phyloP scores from a whole-genome alignment of 2,329 filamentous ascomycete species.

The Lasiodiplodia sp. region DNA sequence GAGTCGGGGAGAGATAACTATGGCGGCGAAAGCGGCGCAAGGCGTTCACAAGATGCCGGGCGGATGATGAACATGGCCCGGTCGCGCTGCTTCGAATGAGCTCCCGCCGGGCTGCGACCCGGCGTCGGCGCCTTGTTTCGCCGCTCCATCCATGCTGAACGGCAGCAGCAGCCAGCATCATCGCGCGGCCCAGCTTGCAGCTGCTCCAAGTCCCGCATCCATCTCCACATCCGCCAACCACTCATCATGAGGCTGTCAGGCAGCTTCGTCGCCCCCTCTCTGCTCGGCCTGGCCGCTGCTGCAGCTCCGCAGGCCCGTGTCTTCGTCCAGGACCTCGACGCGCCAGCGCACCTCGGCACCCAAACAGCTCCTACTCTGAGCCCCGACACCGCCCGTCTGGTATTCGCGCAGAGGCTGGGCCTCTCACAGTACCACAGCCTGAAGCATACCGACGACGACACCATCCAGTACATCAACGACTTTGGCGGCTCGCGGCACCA shows the following conservation, averaged over 20 bases:
- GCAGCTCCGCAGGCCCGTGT: slow-evolving; percentile 13
- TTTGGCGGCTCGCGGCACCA: slow-evolving; percentile 51
- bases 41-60: slow-evolving; percentile 17
- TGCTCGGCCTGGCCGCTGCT: slow-evolving; percentile 44
- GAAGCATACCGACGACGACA: slow-evolving; percentile 48
- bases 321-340: slow-evolving; percentile 25
- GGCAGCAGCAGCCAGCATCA: slow-evolving; percentile 22
- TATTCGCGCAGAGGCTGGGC: slow-evolving; percentile 59
- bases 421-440: slow-evolving; percentile 58
- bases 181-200: slow-evolving; percentile 12
- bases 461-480: slow-evolving; percentile 55
- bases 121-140: slow-evolving; percentile 24
- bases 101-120: not conserved
- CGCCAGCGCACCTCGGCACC: slow-evolving; percentile 39
- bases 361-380: slow-evolving; percentile 38
- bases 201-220: slow-evolving; percentile 8
- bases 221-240: slow-evolving; percentile 29
- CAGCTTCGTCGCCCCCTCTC: slow-evolving; percentile 48
- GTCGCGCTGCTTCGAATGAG: not conserved
- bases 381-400: slow-evolving; percentile 56
- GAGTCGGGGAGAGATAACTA: slow-evolving; percentile 5
- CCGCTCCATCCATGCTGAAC: not conserved
- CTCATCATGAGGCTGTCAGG: slow-evolving; percentile 55
- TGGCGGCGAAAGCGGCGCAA: slow-evolving; percentile 22
- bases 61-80: slow-evolving; percentile 17